phyloP scores from a whole-genome alignment of 202 grass and related monocot species.

The Sporobolus alterniflorus region DNA sequence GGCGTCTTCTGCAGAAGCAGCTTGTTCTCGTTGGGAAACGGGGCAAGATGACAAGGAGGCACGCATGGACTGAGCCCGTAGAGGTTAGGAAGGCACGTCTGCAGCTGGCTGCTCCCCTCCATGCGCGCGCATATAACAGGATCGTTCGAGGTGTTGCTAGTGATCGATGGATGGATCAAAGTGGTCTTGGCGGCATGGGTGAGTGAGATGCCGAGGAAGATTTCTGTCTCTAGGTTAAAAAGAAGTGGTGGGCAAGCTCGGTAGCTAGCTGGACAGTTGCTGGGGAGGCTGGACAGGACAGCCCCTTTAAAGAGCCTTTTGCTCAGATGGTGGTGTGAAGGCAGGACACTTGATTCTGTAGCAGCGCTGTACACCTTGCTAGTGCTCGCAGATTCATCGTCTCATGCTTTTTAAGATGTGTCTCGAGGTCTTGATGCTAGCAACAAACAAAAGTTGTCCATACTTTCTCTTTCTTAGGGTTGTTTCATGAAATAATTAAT shows the following conservation, averaged over 20 bases:
- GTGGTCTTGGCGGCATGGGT: slow-evolving; percentile 16
- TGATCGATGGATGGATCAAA: slow-evolving; percentile 16
- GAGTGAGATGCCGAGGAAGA: slow-evolving; percentile 34
- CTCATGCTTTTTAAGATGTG: slow-evolving; percentile 21
- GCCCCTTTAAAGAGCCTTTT: slow-evolving; percentile 71
- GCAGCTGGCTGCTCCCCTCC: slow-evolving; percentile 56
- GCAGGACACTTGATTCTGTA: slow-evolving; percentile 46
- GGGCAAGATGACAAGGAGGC: slow-evolving; percentile 18
- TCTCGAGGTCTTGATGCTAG: not conserved
- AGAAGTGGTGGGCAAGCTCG: slow-evolving; percentile 34
- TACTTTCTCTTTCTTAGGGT: not conserved
- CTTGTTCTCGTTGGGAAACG: slow-evolving; percentile 44
- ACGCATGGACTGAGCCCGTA: slow-evolving; percentile 45
- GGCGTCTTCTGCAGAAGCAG: slow-evolving; percentile 58
- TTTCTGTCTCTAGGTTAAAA: slow-evolving; percentile 49
- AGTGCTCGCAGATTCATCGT: slow-evolving; percentile 40
- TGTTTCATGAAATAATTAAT: not conserved
- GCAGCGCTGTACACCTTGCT: slow-evolving; percentile 26
- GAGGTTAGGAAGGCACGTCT: slow-evolving; percentile 46
- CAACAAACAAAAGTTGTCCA: slow-evolving; percentile 14
- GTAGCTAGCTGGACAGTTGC: slow-evolving; percentile 18
- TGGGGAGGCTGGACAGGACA: slow-evolving; percentile 37
- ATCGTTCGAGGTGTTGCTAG: not conserved
- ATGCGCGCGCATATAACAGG: slow-evolving; percentile 44
- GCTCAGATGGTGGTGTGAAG: slow-evolving; percentile 57